Evolutionary conservation across 129 eudicot genomes (phyloP).

Genomic region (Ambrosia artemisiifolia): DNA sequence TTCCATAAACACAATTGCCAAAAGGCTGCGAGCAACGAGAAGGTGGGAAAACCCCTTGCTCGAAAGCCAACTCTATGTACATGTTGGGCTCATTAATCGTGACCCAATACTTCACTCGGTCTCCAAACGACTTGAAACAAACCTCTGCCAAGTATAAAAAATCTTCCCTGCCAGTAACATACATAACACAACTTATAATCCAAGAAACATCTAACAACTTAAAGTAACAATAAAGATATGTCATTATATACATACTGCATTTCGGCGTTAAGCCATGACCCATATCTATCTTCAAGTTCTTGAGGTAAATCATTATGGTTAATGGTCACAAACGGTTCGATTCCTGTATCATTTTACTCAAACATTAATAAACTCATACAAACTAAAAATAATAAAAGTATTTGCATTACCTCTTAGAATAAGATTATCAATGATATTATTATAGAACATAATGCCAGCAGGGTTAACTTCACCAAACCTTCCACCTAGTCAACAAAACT

Average conservation of each 20-base stretch:
- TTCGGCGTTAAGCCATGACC: constrained; percentile 69
- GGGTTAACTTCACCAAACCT: constrained; percentile 61
- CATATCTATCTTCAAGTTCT: constrained; percentile 72
- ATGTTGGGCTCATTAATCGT: constrained; percentile 84
- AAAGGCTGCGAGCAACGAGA: constrained; percentile 77
- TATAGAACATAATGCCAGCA: constrained; percentile 55
- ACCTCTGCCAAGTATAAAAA: constrained; percentile 52
- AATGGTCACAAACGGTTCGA: constrained; percentile 76
- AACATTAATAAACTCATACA: background rate
- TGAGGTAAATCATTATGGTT: constrained; percentile 69
- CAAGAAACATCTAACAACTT: background rate
- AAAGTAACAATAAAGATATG: background rate
- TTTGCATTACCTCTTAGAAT: constrained; percentile 44
- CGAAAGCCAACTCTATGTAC: constrained; percentile 38
- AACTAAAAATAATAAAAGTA: too few relatives aligned
- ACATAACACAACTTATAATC: background rate
- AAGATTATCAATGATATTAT: constrained; percentile 55
- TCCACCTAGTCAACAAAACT: constrained; percentile 36
- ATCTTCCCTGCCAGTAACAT: constrained; percentile 58
- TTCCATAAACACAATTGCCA: constrained; percentile 62
- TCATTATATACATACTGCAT: constrained; percentile 49
- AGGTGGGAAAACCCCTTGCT: constrained; percentile 51
- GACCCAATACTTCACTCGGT: constrained; percentile 74
- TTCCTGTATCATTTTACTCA: constrained; percentile 39
- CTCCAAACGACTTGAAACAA: constrained; percentile 70